These are phyloP conservation scores for Phaeoacremonium minimum DNA, from an alignment of 2,329 filamentous ascomycete genomes.

Conservation along the genomic window DNA sequence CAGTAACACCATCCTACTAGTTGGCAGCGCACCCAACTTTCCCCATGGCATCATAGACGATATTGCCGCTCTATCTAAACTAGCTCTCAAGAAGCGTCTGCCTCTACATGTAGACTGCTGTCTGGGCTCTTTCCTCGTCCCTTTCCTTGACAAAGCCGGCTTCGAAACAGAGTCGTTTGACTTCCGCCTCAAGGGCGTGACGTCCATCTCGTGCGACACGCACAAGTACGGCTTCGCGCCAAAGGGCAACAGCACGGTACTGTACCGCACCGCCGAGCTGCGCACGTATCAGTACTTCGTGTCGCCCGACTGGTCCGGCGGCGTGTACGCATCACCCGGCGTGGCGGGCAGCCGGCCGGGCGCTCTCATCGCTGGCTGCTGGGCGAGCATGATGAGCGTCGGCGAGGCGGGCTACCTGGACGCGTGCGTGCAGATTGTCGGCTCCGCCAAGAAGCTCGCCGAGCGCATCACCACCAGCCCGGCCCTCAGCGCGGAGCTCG, in stretches of 20 bases:
- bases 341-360: constrained; percentile 90
- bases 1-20: constrained; percentile 87
- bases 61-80: constrained; percentile 76
- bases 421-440: constrained; percentile 83
- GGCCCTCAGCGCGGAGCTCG: constrained; percentile 65
- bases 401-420: constrained; percentile 86
- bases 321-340: constrained; percentile 90
- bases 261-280: constrained; percentile 78
- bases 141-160: constrained; percentile 87
- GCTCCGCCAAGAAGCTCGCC: constrained; percentile 77
- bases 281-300: constrained; percentile 96
- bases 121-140: constrained; percentile 89
- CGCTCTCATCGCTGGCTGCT: constrained; percentile 91
- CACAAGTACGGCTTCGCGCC: constrained; percentile 99
- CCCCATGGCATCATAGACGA: constrained; percentile 98
- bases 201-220: constrained; percentile 92
- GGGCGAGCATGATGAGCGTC: constrained; percentile 84
- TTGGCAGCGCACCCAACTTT: constrained; percentile 95
- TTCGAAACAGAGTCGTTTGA: constrained; percentile 88
- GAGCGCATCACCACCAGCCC: constrained; percentile 68
- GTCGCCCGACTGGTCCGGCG: constrained; percentile 89
- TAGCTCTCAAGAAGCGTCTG: constrained; percentile 74
- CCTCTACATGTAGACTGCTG: constrained; percentile 98
- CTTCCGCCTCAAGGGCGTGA: constrained; percentile 90
- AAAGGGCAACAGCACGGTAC: constrained; percentile 89